Conservation (phyloP, 140 eudicot genomes). For the Bidens hawaiensis region DNA sequence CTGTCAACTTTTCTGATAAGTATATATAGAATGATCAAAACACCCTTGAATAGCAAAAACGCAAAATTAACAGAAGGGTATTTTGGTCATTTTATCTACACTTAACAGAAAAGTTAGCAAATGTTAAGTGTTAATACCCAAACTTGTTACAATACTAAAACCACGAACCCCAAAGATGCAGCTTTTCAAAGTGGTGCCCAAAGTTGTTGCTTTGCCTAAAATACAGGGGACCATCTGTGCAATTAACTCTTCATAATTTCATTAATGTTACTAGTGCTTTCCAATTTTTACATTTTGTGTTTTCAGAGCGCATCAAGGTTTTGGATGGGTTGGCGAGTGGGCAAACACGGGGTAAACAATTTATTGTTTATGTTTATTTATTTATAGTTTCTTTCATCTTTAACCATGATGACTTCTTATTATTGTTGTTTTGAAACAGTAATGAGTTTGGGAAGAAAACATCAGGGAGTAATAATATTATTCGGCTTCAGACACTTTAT, state of each 20-base stretch:
- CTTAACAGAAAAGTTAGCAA: too few relatives aligned
- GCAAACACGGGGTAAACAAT: slow-evolving; percentile 73
- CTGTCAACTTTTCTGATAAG: too few relatives aligned
- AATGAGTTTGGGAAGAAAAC: slow-evolving; percentile 75
- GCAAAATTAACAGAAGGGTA: too few relatives aligned
- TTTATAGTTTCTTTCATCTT: neutral
- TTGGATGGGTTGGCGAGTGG: slow-evolving; percentile 99
- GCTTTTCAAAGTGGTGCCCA: too few relatives aligned
- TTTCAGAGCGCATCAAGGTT: slow-evolving; percentile 91
- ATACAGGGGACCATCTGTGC: too few relatives aligned
- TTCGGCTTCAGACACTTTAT: slow-evolving; percentile 82
- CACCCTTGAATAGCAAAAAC: too few relatives aligned
- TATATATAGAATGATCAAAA: too few relatives aligned
- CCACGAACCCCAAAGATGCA: too few relatives aligned
- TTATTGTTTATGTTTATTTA: neutral
- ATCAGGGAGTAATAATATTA: slow-evolving; percentile 33
- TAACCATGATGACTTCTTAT: neutral
- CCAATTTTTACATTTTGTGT: neutral
- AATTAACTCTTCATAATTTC: neutral
- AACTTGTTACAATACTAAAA: too few relatives aligned
- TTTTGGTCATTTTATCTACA: too few relatives aligned
- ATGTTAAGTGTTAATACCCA: too few relatives aligned
- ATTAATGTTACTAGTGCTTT: neutral
- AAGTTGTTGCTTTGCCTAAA: too few relatives aligned
- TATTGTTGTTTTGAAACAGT: slow-evolving; percentile 34